Percentiles rank a stretch among this genome's conserved stretches.
Conservation (phyloP, 2,329 filamentous ascomycete genomes). For the Teratosphaeria viscida region DNA sequence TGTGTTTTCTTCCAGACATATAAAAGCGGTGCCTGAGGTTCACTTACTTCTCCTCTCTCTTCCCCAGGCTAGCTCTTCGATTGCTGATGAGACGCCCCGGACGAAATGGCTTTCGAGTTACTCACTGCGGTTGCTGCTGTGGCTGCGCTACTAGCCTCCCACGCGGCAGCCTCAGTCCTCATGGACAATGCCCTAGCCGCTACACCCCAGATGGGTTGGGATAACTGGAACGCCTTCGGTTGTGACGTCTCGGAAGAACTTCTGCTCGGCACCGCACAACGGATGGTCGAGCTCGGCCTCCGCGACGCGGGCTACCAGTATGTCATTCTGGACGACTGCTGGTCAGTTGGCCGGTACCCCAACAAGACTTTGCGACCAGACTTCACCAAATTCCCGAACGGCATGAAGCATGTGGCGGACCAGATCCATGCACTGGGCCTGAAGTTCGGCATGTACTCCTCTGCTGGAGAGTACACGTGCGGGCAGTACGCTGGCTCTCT, state of each 20-base stretch:
- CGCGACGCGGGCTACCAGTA: conserved; percentile 42
- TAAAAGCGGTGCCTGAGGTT: background rate
- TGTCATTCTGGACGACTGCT: conserved; percentile 45
- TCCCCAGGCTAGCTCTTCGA: background rate
- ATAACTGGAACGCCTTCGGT: conserved; percentile 26
- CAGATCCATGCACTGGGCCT: conserved; percentile 38
- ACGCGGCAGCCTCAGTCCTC: background rate
- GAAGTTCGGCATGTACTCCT: conserved; percentile 44
- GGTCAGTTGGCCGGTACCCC: conserved; percentile 35
- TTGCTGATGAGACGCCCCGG: background rate
- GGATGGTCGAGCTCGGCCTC: conserved; percentile 33
- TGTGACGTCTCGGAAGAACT: conserved; percentile 39
- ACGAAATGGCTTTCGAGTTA: background rate
- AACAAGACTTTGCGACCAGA: conserved; percentile 35
- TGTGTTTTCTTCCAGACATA: too few species aligned
- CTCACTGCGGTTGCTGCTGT: background rate
- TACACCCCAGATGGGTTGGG: conserved; percentile 2
- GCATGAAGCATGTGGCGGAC: conserved; percentile 39
- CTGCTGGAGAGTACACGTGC: conserved; percentile 36
- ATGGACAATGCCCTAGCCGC: conserved; percentile 1
- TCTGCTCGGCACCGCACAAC: conserved; percentile 36
- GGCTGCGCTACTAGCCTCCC: background rate
- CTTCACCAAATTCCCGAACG: conserved; percentile 33
- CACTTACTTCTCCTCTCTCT: background rate
- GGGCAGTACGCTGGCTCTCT: conserved; percentile 33